Base-by-base conservation (phyloP, 2,329 filamentous ascomycete species). In the Scedosporium apiospermum region DNA sequence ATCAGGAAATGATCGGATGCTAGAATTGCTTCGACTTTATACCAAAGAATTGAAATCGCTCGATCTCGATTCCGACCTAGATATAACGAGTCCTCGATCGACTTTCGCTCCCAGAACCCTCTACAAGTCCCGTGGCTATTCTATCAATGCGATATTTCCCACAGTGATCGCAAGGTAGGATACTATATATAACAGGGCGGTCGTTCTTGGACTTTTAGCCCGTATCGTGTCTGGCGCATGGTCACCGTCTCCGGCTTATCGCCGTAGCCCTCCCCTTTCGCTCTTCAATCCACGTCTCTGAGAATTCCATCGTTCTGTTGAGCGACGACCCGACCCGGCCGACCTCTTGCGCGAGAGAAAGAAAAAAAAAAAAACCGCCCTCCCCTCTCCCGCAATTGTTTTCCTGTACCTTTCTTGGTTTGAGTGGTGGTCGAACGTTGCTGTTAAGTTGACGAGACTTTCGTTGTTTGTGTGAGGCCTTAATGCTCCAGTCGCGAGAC, bases 401-500 rank as follows among this genome's bases (percentile, higher is more conserved):
- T 49, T 16, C 5, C 2, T 30, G 16, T 18, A 49, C 18, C 16
- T 49, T 49, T 49, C n/a, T 9, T 21, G 44, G 6, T 6, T 49
- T 49, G 16, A 38, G 34, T 21, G 16, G 23, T 23, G 23, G 23
- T 27, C 12, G 51, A 55, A 30, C 51, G 18, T 23, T 14, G 21
- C 23, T 23, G 23, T 27, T 16, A 14, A 55, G 26, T 38, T 61
- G 59, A 27, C 26, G 49, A 26, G 59, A 26, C 26, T 61, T 44
- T n/a, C 59, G 59, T 61, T 21, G 44, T 18, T 51, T 61, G 59
- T 55, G 38, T 58, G 60, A 38, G 34, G 38, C 46, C 44, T 57
- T 38, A 53, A 80, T 78, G 80, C 77, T 81, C 80, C 82, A 77
- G 82, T 84, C 82, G 77, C 72, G 74, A 80, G 82, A 82, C 82